These are phyloP conservation scores for Allodekkera sacchari DNA, from an alignment of 805 yeast genomes.

Conservation along the genomic window DNA sequence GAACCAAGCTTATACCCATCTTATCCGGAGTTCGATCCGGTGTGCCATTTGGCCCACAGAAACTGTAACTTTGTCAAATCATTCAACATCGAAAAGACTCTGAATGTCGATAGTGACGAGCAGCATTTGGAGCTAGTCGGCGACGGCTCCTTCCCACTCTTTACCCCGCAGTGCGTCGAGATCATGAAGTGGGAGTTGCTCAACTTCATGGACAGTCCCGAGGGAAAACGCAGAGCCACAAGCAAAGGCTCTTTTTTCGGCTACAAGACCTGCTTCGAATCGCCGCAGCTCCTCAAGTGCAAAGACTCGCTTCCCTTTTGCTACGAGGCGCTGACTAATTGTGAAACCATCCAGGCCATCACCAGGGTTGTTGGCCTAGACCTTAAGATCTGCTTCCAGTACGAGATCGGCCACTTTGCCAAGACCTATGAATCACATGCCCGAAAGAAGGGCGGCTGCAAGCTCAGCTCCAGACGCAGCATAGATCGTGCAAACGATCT, in stretches of 20 bases:
- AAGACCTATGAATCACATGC: constrained; percentile 3
- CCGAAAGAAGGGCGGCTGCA: constrained; percentile 1
- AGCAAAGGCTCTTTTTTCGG: background rate
- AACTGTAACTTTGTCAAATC: constrained; percentile 10
- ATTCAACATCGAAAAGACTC: constrained; percentile 6
- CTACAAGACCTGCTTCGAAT: constrained; percentile 11
- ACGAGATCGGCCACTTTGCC: constrained; percentile 41
- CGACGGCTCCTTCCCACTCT: constrained; percentile 32
- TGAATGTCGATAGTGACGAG: constrained; percentile 9
- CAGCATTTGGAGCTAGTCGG: constrained; percentile 18
- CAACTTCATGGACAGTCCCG: constrained; percentile 25
- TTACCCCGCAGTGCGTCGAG: constrained; percentile 34
- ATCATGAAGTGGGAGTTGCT: constrained; percentile 33
- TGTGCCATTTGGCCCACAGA: constrained; percentile 14
- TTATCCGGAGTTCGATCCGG: constrained; percentile 17
- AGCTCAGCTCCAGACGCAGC: constrained; percentile 1
- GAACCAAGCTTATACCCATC: no score
- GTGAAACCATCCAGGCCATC: constrained; percentile 38
- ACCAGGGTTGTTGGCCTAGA: constrained; percentile 46
- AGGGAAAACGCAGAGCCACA: constrained; percentile 11
- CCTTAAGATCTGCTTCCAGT: constrained; percentile 37
- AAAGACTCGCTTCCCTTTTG: constrained; percentile 36
- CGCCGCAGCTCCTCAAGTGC: constrained; percentile 22
- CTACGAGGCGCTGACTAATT: constrained; percentile 45
- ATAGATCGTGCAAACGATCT: constrained; percentile 1